Evolutionary conservation across 768 basidiomycete species (phyloP).

Genomic region (Pisolithus albus): DNA sequence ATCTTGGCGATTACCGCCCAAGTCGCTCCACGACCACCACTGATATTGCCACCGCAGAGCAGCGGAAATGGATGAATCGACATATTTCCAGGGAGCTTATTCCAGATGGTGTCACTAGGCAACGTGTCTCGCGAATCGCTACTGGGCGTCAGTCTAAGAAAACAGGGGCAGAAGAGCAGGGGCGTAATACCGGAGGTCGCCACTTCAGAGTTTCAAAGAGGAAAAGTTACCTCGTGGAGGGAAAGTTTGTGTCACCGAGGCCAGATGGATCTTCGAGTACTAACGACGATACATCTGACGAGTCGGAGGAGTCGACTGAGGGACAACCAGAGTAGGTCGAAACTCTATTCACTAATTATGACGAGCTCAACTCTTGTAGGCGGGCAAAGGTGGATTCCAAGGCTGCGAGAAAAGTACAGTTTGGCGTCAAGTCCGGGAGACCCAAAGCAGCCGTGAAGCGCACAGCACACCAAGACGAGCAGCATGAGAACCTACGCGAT

Average conservation of each 20-base stretch:
- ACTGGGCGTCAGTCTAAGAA: neutral
- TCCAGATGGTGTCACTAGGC: neutral
- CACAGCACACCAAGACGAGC: neutral
- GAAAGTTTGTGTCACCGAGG: neutral
- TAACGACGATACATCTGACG: neutral
- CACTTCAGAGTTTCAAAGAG: no score
- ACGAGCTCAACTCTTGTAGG: slow-evolving; percentile 1
- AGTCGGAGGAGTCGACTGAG: neutral
- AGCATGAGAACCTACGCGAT: neutral
- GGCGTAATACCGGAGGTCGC: no score
- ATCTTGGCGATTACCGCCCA: neutral
- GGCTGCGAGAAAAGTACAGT: slow-evolving; percentile 10
- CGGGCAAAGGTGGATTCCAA: slow-evolving; percentile 6
- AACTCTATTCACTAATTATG: slow-evolving; percentile 6
- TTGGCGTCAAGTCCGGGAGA: slow-evolving; percentile 10
- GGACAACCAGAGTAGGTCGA: neutral
- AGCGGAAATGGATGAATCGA: neutral
- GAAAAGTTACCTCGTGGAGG: neutral
- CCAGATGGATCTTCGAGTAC: neutral
- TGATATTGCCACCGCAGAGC: neutral
- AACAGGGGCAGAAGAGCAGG: neutral
- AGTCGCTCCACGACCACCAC: neutral
- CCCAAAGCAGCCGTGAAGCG: slow-evolving; percentile 3
- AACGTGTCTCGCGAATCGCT: neutral
- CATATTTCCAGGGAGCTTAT: neutral